Percentiles rank a stretch among this genome's conserved stretches.
Conservation (phyloP, 78 protist species). For the Dictyostelium capitatum region DNA sequence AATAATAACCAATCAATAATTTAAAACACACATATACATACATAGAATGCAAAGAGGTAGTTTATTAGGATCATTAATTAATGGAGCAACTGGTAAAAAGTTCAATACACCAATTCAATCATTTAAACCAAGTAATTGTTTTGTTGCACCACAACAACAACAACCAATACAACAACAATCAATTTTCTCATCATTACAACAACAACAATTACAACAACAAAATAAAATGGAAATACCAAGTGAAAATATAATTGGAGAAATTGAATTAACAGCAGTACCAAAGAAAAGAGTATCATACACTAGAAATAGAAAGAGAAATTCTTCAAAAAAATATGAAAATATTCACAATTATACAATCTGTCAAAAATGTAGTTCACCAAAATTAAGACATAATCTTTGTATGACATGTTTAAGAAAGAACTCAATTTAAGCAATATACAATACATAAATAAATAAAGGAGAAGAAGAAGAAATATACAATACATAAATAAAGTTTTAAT, state of each 20-base stretch:
- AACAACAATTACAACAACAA: background rate
- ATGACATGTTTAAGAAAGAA: conserved; percentile 50
- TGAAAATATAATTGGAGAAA: conserved; percentile 7
- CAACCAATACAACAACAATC: background rate
- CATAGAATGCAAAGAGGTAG: background rate
- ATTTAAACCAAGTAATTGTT: background rate
- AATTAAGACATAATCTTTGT: conserved; percentile 66
- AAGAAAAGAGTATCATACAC: conserved; percentile 59
- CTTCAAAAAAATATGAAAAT: conserved; percentile 68
- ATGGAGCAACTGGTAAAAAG: background rate
- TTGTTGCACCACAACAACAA: background rate
- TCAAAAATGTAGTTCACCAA: conserved; percentile 54
- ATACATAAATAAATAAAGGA: too few relatives aligned
- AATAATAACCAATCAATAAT: too few relatives aligned
- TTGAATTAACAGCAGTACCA: conserved; percentile 76
- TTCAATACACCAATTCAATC: background rate
- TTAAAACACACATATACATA: too few relatives aligned
- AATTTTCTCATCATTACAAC: background rate
- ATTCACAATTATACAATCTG: conserved; percentile 72
- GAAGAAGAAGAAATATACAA: too few relatives aligned
- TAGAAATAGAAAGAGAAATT: conserved; percentile 73
- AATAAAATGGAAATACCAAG: conserved; percentile 12
- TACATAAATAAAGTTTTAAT: too few relatives aligned
- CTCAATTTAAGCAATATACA: background rate
- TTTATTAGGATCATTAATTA: conserved; percentile 15